A percentile compares a stretch with the other conserved stretches of the same genome.
Evolutionary conservation across 805 yeast genomes (phyloP).

Genomic region (Kodamaea neixiangensis): DNA sequence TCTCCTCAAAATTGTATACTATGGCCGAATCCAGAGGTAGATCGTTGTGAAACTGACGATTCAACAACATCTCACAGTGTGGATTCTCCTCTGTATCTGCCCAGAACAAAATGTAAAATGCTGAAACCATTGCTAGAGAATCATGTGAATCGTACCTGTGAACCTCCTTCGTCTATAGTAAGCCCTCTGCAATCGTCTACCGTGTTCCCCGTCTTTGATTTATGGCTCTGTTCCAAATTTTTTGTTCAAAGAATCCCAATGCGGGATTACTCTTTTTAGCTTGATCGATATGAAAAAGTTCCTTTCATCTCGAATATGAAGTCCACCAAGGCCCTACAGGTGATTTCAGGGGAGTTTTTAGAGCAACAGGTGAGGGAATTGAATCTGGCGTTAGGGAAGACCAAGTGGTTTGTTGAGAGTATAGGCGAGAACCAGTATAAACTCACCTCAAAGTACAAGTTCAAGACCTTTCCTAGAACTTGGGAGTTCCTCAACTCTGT

Average conservation of each 20-base stretch:
- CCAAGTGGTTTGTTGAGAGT: conserved; percentile 8
- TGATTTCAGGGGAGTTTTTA: conserved; percentile 10
- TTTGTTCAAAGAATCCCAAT: not conserved
- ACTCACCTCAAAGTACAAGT: conserved; percentile 27
- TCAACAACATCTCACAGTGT: conserved; percentile 34
- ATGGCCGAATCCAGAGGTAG: conserved; percentile 27
- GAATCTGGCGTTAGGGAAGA: conserved; percentile 9
- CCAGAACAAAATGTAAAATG: conserved; percentile 38
- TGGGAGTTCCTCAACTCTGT: conserved; percentile 67
- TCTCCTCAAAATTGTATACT: conserved; percentile 26
- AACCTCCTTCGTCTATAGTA: not conserved
- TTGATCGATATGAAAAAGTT: not conserved
- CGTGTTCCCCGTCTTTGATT: not conserved
- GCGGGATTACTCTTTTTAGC: not conserved
- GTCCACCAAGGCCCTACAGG: not conserved
- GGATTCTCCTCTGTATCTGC: conserved; percentile 30
- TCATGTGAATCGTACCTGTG: not conserved
- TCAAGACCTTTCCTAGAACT: conserved; percentile 58
- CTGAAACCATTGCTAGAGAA: conserved; percentile 33
- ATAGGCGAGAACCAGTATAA: not conserved
- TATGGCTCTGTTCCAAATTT: not conserved
- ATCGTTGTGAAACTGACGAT: conserved; percentile 36
- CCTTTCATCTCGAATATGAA: no score
- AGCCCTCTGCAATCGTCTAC: not conserved
- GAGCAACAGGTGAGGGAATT: conserved; percentile 13